Base-by-base conservation (phyloP, 257 asterid genomes). In the Linderniella brevidens region DNA sequence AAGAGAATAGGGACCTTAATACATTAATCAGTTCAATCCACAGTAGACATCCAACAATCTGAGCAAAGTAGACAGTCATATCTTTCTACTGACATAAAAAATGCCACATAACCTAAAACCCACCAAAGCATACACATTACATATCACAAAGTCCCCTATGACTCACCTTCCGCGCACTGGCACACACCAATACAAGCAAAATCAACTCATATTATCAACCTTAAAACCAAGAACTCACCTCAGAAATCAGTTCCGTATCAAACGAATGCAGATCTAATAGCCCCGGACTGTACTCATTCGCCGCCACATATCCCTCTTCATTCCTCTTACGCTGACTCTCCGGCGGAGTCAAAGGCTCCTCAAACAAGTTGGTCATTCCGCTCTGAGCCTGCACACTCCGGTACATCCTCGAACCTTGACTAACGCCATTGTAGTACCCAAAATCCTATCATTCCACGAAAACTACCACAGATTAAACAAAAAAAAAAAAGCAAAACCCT, bases 211-310 rank as follows among this genome's bases (percentile, higher is more conserved):
- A 8, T 6, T 37, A 11, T 37, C 40, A 11, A 43, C 9, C 48
- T 9, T 3, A 15, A 48, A 48, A 19, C 8, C 36, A 59, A 8
- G 20, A 16, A 40, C 12, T 15, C 58, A 85, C 99, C 99, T 79
- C 92, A 2, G 96, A 58, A 19, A 90, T 78, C 50, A 90, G 74
- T 74, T 90, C 96, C 29, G 93, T 85, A 64, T 90, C 94, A 53
- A 81, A 69, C 11, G 98, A 81, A 67, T 85, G 92, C 73, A 85
- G 93, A 85, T 90, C 96, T 75, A 90, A 64, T 19, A 90, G 72
- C 49, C 98, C 98, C 7, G 95, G 95, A 67, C 98, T 90, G 61
- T 61, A 64, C 64, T 85, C 94, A 55, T 75, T 80, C 0, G 81
- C 78, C 54, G 80, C 72, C 15, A 64, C 75, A 29, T 66, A 76